Percentiles rank a stretch among this genome's conserved stretches.
Conservation (phyloP, 1,284 basidiomycete species). For the Rhodotorula sp. region DNA sequence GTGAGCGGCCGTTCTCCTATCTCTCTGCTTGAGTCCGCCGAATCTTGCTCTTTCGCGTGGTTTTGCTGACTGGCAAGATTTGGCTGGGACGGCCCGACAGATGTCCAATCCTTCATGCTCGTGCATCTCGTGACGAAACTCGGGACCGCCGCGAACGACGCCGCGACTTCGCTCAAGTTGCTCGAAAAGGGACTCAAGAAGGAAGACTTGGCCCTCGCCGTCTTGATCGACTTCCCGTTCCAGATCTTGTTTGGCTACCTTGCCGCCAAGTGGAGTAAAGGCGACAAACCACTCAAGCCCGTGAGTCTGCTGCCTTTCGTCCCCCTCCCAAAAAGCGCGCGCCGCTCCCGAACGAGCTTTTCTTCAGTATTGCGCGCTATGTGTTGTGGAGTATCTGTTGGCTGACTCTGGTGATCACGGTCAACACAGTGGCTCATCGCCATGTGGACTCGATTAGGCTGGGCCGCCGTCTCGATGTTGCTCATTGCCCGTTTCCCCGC, state of each 20-base stretch:
- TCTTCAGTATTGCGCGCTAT: too few species aligned
- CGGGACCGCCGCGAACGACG: slow-evolving; percentile 93
- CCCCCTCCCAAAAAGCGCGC: too few species aligned
- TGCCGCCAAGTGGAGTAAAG: slow-evolving; percentile 76
- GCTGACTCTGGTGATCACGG: background rate
- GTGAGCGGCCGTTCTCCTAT: slow-evolving; percentile 52
- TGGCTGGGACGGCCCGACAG: slow-evolving; percentile 52
- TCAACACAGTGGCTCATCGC: slow-evolving; percentile 79
- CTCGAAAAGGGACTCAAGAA: slow-evolving; percentile 94
- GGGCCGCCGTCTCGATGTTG: slow-evolving; percentile 66
- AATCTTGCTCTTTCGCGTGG: background rate
- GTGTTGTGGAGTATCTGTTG: too few species aligned
- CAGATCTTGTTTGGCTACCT: slow-evolving; percentile 94
- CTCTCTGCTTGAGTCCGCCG: background rate
- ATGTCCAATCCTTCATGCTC: slow-evolving; percentile 83
- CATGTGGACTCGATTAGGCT: slow-evolving; percentile 79
- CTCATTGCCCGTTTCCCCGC: slow-evolving; percentile 83
- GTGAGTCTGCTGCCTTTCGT: slow-evolving; percentile 22
- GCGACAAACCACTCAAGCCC: slow-evolving; percentile 50
- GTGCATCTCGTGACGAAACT: slow-evolving; percentile 92
- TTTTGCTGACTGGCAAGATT: background rate
- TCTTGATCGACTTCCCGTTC: slow-evolving; percentile 96
- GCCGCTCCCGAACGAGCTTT: too few species aligned
- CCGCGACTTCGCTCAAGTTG: slow-evolving; percentile 87
- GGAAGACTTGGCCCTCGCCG: slow-evolving; percentile 91